Evolutionary conservation across 495 filamentous ascomycete genomes (phyloP).

Genomic region (Penicillium taxi): DNA sequence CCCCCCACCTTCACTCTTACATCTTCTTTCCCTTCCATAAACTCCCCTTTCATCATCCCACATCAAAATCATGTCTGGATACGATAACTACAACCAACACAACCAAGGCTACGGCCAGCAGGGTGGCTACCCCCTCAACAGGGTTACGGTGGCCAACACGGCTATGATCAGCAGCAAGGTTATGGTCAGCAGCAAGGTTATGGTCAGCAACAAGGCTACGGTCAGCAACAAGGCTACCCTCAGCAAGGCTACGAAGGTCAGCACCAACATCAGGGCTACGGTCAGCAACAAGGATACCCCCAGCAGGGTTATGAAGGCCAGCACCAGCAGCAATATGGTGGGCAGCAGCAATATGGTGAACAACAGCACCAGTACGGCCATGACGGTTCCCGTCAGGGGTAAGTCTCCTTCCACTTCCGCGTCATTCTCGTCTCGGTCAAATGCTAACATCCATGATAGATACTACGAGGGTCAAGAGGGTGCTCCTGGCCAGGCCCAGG

Average conservation of each 20-base stretch:
- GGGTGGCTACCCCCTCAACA: conserved; percentile 24
- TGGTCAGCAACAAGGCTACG: conserved; percentile 14
- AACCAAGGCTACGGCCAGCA: conserved; percentile 30
- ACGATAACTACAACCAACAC: conserved; percentile 28
- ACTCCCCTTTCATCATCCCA: conserved; percentile 1
- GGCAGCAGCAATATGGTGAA: conserved; percentile 19
- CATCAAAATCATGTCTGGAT: conserved; percentile 32
- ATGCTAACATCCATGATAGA: conserved; percentile 10
- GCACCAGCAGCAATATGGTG: conserved; percentile 16
- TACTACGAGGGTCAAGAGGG: conserved; percentile 20
- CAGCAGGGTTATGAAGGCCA: conserved; percentile 22
- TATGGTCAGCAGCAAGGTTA: conserved; percentile 19
- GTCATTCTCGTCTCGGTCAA: not conserved
- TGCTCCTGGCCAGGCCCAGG: conserved; percentile 34
- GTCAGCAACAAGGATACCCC: conserved; percentile 27
- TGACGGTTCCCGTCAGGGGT: conserved; percentile 22
- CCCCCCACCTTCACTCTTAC: conserved; percentile 13
- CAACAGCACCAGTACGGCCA: conserved; percentile 21
- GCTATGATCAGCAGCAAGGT: conserved; percentile 22
- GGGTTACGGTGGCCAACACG: conserved; percentile 21
- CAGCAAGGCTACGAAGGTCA: conserved; percentile 22
- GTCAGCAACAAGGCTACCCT: conserved; percentile 19
- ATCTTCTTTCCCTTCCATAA: conserved; percentile 5
- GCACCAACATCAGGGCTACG: conserved; percentile 31
- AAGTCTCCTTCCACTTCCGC: conserved; percentile 7